Conservation (phyloP, 176 grass and related monocot genomes). For the Carex myosuroides region DNA sequence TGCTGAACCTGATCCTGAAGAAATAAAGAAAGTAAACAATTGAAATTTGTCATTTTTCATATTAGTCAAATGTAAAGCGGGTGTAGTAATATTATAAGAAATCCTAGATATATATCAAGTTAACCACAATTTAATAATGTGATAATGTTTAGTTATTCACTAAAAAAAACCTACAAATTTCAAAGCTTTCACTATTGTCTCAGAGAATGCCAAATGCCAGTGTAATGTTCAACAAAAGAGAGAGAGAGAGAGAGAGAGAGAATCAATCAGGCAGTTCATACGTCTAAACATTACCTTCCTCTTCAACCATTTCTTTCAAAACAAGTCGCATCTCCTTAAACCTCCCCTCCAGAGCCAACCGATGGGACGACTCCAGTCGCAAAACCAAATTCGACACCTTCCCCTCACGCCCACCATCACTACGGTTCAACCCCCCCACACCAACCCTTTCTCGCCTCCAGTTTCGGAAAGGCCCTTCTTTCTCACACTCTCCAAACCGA, state of each 20-base stretch:
- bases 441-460: neutral
- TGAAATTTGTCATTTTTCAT: neutral
- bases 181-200: neutral
- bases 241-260: neutral
- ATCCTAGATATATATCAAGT: neutral
- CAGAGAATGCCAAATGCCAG: neutral
- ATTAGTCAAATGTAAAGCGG: neutral
- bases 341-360: slow-evolving; percentile 41
- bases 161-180: neutral
- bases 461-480: neutral
- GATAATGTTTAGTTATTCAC: neutral
- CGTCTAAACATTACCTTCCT: slow-evolving; percentile 40
- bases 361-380: slow-evolving; percentile 39
- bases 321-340: slow-evolving; percentile 42
- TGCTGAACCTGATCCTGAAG: slow-evolving; percentile 55
- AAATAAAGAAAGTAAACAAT: neutral
- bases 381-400: slow-evolving; percentile 6
- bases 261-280: neutral
- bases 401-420: neutral
- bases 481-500: neutral
- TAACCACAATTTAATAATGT: neutral
- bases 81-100: neutral
- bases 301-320: slow-evolving; percentile 42
- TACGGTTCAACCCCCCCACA: neutral
- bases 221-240: neutral